Base-by-base conservation (phyloP, 495 filamentous ascomycete species). In the Xylaria acuta region DNA sequence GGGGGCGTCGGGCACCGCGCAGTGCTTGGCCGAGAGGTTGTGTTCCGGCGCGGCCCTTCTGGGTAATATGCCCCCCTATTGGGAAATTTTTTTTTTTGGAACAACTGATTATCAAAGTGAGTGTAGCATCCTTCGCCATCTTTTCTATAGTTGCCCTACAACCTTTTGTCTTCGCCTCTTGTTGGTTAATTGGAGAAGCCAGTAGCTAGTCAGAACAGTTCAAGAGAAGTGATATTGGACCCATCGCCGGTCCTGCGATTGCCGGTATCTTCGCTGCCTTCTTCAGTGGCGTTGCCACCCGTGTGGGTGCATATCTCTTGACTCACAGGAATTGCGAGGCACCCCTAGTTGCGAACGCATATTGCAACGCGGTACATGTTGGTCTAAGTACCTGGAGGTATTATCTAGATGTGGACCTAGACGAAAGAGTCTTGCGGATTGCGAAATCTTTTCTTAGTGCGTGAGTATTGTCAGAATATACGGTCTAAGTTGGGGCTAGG, bases 341-440 rank as follows among this genome's bases (percentile, higher is more conserved):
- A 36, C 64, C 64, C 45, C 30, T 67, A 54, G 64, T 67, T 54
- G 64, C 64, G 12, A 11, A 36, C 16, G 6, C 53, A n/a, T 36
- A 67, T 67, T 67, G 64, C 22, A 67, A 67, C 1, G 64, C 64
- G 2, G 64, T 67, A 34, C 64, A 67, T 67, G 64, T 67, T 54
- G 64, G 64, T 25, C 25, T 67, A 25, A 67, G 64, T 38, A 54
- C 41, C 9, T 67, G 64, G 64, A 67, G 64, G 64, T 67, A 67
- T 53, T 67, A 67, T 25, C 36, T 67, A 22, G 64, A 67, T 16
- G 0, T 67, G 64, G 47, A 47, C 1, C 41, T 25, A 36, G 9
- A 67, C 0, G 38, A 16, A 38, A 32, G 43, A 34, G 41, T 20
- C 25, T 54, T 67, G 64, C 25, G 47, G 16, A 67, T 67, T 53